These are phyloP conservation scores for Triticum urartu DNA, from an alignment of 176 grass and related monocot species.

Conservation along the genomic window DNA sequence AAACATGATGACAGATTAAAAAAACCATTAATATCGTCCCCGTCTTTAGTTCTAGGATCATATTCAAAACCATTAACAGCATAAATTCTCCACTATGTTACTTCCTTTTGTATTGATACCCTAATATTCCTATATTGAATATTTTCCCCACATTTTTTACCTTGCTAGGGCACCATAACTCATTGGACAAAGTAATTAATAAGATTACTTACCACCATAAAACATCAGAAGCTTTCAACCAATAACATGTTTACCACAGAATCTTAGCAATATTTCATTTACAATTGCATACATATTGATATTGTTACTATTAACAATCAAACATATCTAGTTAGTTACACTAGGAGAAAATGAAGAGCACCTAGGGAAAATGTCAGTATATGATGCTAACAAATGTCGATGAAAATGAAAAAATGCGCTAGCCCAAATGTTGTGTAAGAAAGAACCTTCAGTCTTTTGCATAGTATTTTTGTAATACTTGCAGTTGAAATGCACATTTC, in stretches of 20 bases:
- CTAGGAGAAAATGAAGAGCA: too few species aligned
- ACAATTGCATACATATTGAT: too few species aligned
- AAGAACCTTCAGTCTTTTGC: conserved; percentile 83
- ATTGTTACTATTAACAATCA: too few species aligned
- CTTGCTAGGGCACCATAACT: neutral
- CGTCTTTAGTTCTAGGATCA: neutral
- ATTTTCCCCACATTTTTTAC: too few species aligned
- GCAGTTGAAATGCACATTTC: conserved; percentile 91
- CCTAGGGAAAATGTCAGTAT: neutral
- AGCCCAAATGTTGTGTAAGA: neutral
- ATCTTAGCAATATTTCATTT: too few species aligned
- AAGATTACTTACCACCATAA: neutral
- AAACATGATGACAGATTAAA: neutral
- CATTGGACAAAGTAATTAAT: neutral
- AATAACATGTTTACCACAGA: neutral
- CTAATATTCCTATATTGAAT: neutral
- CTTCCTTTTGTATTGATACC: neutral
- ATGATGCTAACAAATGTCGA: neutral
- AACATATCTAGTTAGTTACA: too few species aligned
- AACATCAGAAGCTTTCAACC: neutral
- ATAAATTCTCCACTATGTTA: neutral
- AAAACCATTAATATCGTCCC: neutral
- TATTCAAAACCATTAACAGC: neutral
- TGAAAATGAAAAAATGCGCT: neutral
- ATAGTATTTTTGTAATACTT: conserved; percentile 86